Evolutionary conservation across 306 rosid genomes (phyloP).

Genomic region (Arachis hypogaea): DNA sequence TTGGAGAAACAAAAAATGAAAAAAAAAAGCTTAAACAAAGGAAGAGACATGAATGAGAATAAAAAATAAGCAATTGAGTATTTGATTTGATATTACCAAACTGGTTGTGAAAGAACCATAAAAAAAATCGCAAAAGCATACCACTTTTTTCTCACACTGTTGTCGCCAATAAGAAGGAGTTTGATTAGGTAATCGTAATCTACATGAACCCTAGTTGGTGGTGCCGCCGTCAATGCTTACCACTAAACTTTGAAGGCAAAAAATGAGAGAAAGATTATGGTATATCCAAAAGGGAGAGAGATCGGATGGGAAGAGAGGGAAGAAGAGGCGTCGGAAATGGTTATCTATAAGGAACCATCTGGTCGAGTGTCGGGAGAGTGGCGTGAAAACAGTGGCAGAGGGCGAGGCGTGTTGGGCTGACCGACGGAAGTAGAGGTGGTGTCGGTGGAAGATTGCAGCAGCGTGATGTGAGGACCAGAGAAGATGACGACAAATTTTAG

Average conservation of each 20-base stretch:
- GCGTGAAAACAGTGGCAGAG: too few relatives aligned
- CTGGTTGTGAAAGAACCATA: slow-evolving; percentile 94
- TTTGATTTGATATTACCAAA: slow-evolving; percentile 28
- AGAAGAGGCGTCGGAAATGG: slow-evolving; percentile 12
- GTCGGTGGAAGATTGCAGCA: too few relatives aligned
- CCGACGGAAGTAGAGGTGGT: too few relatives aligned
- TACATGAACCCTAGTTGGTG: slow-evolving; percentile 80
- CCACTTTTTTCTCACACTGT: slow-evolving; percentile 96
- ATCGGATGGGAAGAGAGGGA: slow-evolving; percentile 34
- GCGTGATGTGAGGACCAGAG: too few relatives aligned
- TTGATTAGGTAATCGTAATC: slow-evolving; percentile 93
- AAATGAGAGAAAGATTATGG: too few relatives aligned
- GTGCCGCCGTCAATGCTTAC: slow-evolving; percentile 57
- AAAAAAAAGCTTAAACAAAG: too few relatives aligned
- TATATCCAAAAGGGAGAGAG: background rate
- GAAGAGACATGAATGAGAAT: too few relatives aligned
- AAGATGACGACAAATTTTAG: too few relatives aligned
- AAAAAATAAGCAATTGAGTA: too few relatives aligned
- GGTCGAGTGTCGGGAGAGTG: too few relatives aligned
- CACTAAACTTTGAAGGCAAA: background rate
- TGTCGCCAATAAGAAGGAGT: slow-evolving; percentile 88
- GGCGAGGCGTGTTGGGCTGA: too few relatives aligned
- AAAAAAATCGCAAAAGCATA: slow-evolving; percentile 89
- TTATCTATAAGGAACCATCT: background rate
- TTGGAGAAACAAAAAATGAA: too few relatives aligned